phyloP scores from a whole-genome alignment of 129 eudicot species.

The Calendula officinalis region DNA sequence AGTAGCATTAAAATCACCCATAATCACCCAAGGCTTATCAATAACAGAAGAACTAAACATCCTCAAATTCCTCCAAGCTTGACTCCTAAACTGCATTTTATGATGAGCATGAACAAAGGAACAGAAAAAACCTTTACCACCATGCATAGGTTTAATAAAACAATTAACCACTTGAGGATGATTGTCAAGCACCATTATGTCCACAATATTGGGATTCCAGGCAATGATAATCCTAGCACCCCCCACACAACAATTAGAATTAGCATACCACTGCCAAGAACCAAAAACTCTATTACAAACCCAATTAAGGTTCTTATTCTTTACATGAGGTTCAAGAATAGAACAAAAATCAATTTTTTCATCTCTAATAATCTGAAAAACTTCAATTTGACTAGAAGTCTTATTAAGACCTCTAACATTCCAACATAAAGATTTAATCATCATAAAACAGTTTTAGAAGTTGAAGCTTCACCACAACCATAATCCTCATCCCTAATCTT shows the following conservation, averaged over 20 bases:
- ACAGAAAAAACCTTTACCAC: background rate
- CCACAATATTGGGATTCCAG: background rate
- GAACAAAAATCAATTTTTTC: background rate
- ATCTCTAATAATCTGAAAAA: background rate
- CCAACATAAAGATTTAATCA: background rate
- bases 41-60: background rate
- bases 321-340: background rate
- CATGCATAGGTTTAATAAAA: background rate
- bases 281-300: background rate
- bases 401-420: background rate
- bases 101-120: background rate
- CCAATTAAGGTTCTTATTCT: background rate
- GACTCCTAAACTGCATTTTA: background rate
- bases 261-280: background rate
- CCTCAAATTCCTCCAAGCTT: background rate
- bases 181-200: background rate
- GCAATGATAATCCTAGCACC: background rate
- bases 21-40: background rate
- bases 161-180: background rate
- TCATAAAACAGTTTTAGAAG: no score
- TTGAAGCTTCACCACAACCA: no score
- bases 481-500: no score
- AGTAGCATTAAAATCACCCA: background rate
- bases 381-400: background rate
- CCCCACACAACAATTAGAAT: background rate